phyloP scores from a whole-genome alignment of 345 rosid species.

The Gossypium mustelinum region DNA sequence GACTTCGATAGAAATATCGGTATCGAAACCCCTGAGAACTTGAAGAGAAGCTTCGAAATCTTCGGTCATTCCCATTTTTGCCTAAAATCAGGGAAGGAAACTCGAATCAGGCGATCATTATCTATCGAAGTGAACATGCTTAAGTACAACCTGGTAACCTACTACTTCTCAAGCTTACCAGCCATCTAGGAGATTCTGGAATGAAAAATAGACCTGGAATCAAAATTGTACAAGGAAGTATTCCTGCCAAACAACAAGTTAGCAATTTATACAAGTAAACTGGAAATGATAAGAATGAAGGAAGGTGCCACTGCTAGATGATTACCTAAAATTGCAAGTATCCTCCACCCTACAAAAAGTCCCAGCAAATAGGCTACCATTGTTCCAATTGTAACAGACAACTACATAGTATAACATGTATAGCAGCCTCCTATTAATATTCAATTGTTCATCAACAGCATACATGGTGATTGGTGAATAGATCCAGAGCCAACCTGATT shows the following conservation, averaged over 20 bases:
- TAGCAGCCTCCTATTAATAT: neutral
- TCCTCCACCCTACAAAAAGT: slow-evolving; percentile 50
- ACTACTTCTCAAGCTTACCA: slow-evolving; percentile 47
- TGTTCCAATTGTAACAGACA: slow-evolving; percentile 92
- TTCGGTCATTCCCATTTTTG: slow-evolving; percentile 98
- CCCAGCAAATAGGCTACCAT: slow-evolving; percentile 30
- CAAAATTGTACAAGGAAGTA: slow-evolving; percentile 76
- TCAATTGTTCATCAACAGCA: neutral
- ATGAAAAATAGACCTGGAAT: slow-evolving; percentile 93
- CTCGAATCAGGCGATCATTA: slow-evolving; percentile 15
- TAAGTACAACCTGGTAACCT: slow-evolving; percentile 10
- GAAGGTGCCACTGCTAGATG: slow-evolving; percentile 11
- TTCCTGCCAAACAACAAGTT: slow-evolving; percentile 43
- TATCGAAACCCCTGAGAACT: slow-evolving; percentile 93
- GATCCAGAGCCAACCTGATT: slow-evolving; percentile 52
- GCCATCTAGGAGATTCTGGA: slow-evolving; percentile 99
- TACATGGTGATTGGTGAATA: neutral
- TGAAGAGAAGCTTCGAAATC: slow-evolving; percentile 95
- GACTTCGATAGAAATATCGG: slow-evolving; percentile 88
- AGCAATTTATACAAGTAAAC: slow-evolving; percentile 3
- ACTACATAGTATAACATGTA: slow-evolving; percentile 41
- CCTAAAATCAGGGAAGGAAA: slow-evolving; percentile 38
- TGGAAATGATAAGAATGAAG: slow-evolving; percentile 19
- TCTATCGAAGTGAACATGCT: neutral
- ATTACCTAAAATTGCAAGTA: slow-evolving; percentile 89